Evolutionary conservation across 805 yeast species (phyloP).

Genomic region (Starmerella powellii): DNA sequence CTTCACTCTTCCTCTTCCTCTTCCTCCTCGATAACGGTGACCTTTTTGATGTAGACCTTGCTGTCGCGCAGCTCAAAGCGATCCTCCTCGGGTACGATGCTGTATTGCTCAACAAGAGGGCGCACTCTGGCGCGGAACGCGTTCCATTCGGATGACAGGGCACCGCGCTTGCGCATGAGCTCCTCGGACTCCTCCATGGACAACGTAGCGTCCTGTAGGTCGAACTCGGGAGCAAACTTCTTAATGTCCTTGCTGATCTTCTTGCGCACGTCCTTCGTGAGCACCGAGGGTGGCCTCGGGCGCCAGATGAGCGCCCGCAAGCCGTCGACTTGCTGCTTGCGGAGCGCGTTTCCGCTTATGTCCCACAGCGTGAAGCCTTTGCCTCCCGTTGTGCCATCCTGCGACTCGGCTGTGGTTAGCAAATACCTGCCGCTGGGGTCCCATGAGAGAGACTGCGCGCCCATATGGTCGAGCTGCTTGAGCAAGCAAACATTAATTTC

Average conservation of each 20-base stretch:
- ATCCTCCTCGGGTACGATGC: conserved; percentile 19
- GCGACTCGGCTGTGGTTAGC: conserved; percentile 34
- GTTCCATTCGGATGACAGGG: conserved; percentile 73
- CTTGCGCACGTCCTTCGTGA: conserved; percentile 70
- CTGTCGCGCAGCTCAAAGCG: conserved; percentile 20
- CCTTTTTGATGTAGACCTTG: conserved; percentile 36
- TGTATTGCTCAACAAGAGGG: conserved; percentile 31
- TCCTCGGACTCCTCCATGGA: conserved; percentile 86
- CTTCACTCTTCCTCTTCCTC: conserved; percentile 28
- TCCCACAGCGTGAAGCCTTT: conserved; percentile 86
- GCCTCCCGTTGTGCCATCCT: conserved; percentile 37
- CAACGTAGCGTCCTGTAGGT: conserved; percentile 90
- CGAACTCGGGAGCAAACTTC: conserved; percentile 85
- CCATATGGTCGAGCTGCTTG: conserved; percentile 52
- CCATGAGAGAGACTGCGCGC: conserved; percentile 80
- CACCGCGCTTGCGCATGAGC: conserved; percentile 71
- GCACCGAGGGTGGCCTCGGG: conserved; percentile 79
- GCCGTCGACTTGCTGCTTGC: conserved; percentile 66
- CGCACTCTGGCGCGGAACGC: conserved; percentile 53
- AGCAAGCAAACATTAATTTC: conserved; percentile 50
- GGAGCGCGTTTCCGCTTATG: conserved; percentile 62
- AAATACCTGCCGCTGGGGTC: conserved; percentile 91
- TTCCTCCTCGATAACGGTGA: conserved; percentile 40
- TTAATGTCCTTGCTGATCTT: conserved; percentile 80
- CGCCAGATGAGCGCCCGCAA: conserved; percentile 92